Evolutionary conservation across 2,329 filamentous ascomycete species (phyloP).

Genomic region (Colletotrichum higginsianum): DNA sequence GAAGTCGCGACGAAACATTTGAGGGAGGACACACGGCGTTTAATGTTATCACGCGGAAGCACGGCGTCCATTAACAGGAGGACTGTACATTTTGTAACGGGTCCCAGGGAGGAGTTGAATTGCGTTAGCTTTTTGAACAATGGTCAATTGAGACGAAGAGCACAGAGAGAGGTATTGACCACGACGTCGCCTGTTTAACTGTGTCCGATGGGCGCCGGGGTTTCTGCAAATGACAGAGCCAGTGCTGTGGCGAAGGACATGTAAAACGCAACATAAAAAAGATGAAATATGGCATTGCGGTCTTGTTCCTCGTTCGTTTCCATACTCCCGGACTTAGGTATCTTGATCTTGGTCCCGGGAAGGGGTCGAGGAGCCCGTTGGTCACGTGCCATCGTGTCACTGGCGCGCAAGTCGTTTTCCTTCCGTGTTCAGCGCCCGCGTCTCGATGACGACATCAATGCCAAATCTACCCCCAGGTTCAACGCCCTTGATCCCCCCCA

Average conservation of each 20-base stretch:
- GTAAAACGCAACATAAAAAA: too few relatives aligned
- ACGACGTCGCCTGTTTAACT: too few relatives aligned
- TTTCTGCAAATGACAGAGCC: background rate
- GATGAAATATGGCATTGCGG: too few relatives aligned
- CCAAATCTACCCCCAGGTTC: background rate
- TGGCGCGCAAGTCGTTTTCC: constrained; percentile 10
- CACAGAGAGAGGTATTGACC: background rate
- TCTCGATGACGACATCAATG: constrained; percentile 26
- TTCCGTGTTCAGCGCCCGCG: background rate
- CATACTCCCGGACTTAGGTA: too few relatives aligned
- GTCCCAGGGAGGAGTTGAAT: constrained; percentile 9
- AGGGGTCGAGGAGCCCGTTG: fast-evolving
- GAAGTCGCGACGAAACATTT: constrained; percentile 29
- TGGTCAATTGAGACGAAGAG: constrained; percentile 18
- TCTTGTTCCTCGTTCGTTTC: background rate
- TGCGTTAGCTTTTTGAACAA: constrained; percentile 8
- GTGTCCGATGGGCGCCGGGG: background rate
- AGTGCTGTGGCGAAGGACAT: background rate
- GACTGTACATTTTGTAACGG: constrained; percentile 30
- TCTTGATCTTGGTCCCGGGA: background rate
- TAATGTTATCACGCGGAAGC: constrained; percentile 5
- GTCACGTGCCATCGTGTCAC: constrained; percentile 28
- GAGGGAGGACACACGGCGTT: constrained; percentile 10
- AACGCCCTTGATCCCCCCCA: background rate
- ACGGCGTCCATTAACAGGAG: constrained; percentile 25